Evolutionary conservation across 257 asterid genomes (phyloP), one percentile per base, ranked within the genome.

Genomic region (Jaltomata sinuosa): DNA sequence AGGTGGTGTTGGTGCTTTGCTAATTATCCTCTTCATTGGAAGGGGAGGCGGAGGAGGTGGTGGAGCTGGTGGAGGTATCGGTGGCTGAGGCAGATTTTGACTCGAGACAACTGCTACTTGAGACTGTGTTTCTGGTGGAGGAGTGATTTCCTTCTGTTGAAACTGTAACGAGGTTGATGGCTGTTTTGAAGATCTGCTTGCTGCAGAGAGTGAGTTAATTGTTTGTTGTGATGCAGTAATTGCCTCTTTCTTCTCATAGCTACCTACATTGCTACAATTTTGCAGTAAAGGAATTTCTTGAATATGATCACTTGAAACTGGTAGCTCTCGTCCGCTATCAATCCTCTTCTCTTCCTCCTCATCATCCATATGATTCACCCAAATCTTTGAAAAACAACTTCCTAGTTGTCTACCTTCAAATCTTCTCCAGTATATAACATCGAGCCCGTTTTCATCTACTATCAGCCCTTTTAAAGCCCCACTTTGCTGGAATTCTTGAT

Each of bases 381-480:
- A 94, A 81, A 92, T 93, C 92, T 92, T 94, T 0, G 97, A 91
- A 67, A 92, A 92, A 65, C 94, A 89, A 21, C 91, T 85, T 8
- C 89, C 40, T 54, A 88, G 67, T 18, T 88, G 80, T n/a, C 89
- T 87, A 11, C 65, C 88, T 9, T 90, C 91, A 21, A 87, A 36
- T 82, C 72, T 90, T 82, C 94, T 84, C 84, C 94, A 57, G 71
- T 94, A 95, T 65, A 94, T 50, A 83, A 95, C 92, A 84, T 95
- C 98, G 84, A 85, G 79, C 22, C 97, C 98, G 67, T 92, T 89
- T 81, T 93, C 97, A 49, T 95, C 97, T 8, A 95, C 92, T 47
- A 95, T 86, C 3, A 93, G 55, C 57, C 98, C 97, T 71, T 86
- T 89, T 31, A 95, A 42, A 12, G 87, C 91, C 36, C 94, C 91